Evolutionary conservation across 108 stramenopile genomes (phyloP), one percentile per base, ranked within the genome.

Genomic region (Ochromonas danica): DNA sequence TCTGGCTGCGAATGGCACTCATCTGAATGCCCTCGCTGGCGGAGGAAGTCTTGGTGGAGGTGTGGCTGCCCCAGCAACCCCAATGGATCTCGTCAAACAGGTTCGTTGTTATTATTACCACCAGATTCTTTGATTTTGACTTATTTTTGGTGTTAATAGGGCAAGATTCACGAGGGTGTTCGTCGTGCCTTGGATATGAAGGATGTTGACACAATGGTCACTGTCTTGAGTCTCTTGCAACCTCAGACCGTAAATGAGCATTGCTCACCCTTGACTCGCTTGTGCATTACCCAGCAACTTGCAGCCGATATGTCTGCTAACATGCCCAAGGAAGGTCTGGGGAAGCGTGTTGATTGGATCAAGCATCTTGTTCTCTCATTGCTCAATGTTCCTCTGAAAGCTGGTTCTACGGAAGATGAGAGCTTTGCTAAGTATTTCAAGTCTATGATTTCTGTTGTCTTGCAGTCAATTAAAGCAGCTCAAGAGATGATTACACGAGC

Each of bases 251-350:
- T 67, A 6, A 67, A 28, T 28, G 33, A 22, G 63, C 3, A 67
- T 3, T 67, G 63, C 31, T 67, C 63, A 25, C 17, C 6, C 31
- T 25, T 67, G 10, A 25, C 35, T 28, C 17, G 63, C 6, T 25
- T 67, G 31, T 67, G 63, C 63, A 67, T 67, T 25, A 67, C 63
- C 3, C 63, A 67, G 31, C 63, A 67, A 67, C 35, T 67, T 6
- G 63, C 63, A 10, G 27, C 63, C 10, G 63, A 67, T 33, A 35
- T 67, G 63, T 67, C 63, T 6, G 31, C 25, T 3, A 67, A 67
- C 31, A 36, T 36, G 17, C 63, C 63, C 14, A 33, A 36, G 33
- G 63, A 67, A 25, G 63, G 63, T 36, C 3, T 67, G 3, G 63
- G 14, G 31, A 67, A 67, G 31, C 17, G 63, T 31, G 6, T 67